Percentiles rank a stretch among this genome's conserved stretches.
These are phyloP conservation scores for Hirsutella rhossiliensis DNA, from an alignment of 2,329 filamentous ascomycete species.

Conservation along the genomic window DNA sequence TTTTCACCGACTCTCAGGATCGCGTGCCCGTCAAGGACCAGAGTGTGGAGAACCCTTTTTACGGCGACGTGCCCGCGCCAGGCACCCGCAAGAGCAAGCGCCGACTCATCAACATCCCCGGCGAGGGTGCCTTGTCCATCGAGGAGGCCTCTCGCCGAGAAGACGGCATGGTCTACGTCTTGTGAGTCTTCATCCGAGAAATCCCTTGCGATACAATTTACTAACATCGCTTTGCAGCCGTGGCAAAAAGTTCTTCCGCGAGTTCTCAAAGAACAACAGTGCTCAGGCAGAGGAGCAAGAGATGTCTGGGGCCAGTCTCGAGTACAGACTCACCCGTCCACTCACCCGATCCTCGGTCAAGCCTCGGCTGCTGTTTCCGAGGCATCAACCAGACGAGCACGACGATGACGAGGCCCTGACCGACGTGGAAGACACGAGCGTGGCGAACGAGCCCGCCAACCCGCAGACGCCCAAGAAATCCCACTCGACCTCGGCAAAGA, in stretches of 20 bases:
- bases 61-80: slow-evolving; percentile 34
- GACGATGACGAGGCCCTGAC: slow-evolving; percentile 46
- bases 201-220: neutral
- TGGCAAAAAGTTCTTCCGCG: slow-evolving; percentile 67
- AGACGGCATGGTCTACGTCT: slow-evolving; percentile 64
- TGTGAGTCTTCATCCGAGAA: slow-evolving; percentile 43
- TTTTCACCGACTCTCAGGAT: slow-evolving; percentile 73
- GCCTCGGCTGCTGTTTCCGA: slow-evolving; percentile 59
- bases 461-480: slow-evolving; percentile 27
- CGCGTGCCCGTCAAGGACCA: slow-evolving; percentile 56
- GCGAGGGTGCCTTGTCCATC: slow-evolving; percentile 45
- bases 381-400: slow-evolving; percentile 29
- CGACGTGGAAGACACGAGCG: slow-evolving; percentile 40
- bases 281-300: slow-evolving; percentile 13
- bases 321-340: slow-evolving; percentile 25
- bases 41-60: slow-evolving; percentile 63
- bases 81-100: slow-evolving; percentile 41
- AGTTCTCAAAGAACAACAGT: slow-evolving; percentile 37
- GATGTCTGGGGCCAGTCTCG: slow-evolving; percentile 20
- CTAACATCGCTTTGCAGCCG: slow-evolving; percentile 38
- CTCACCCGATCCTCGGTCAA: slow-evolving; percentile 59
- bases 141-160: slow-evolving; percentile 52
- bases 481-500: slow-evolving; percentile 18
- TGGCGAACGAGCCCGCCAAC: slow-evolving; percentile 4
- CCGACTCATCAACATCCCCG: slow-evolving; percentile 40